Evolutionary conservation across 1,284 basidiomycete species (phyloP).

Genomic region (Tremellales sp.): DNA sequence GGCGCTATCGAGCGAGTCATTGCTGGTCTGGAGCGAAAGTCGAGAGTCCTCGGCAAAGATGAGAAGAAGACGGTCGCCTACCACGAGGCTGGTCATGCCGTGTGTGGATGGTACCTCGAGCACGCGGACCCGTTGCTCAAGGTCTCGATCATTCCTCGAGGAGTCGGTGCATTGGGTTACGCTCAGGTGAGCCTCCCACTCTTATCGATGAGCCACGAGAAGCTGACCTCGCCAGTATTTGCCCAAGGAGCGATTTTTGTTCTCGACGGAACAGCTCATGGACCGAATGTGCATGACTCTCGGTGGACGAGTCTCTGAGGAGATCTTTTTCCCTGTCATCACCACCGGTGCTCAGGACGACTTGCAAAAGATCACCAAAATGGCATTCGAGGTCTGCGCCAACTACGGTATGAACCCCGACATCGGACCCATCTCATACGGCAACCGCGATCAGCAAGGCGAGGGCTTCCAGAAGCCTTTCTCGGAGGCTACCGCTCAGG

Average conservation of each 20-base stretch:
- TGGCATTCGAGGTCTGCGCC: conserved; percentile 90
- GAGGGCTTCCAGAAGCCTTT: conserved; percentile 96
- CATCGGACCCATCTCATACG: conserved; percentile 95
- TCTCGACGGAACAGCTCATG: conserved; percentile 88
- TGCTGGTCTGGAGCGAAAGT: conserved; percentile 94
- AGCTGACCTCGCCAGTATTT: conserved; percentile 63
- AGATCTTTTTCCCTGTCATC: conserved; percentile 95
- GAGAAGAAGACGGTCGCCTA: conserved; percentile 99
- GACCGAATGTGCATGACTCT: conserved; percentile 99
- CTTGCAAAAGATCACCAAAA: conserved; percentile 93
- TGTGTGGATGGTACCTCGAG: conserved; percentile 97
- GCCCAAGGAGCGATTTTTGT: conserved; percentile 91
- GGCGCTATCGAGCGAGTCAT: conserved; percentile 97
- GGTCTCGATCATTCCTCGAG: conserved; percentile 97
- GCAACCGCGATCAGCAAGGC: conserved; percentile 72
- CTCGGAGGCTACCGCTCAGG: conserved; percentile 93
- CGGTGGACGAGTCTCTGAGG: conserved; percentile 96
- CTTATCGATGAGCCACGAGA: background rate
- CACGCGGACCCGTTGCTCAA: conserved; percentile 95
- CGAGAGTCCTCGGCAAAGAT: conserved; percentile 82
- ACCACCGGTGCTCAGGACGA: conserved; percentile 98
- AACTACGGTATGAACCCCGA: conserved; percentile 94
- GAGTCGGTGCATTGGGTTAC: conserved; percentile 92
- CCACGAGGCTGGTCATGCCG: conserved; percentile 97
- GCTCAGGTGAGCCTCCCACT: conserved; percentile 63